Percentiles rank a stretch among this genome's conserved stretches.
Evolutionary conservation across 192 early-diverging fungal species (phyloP).

Genomic region (Entrophospora sp.): DNA sequence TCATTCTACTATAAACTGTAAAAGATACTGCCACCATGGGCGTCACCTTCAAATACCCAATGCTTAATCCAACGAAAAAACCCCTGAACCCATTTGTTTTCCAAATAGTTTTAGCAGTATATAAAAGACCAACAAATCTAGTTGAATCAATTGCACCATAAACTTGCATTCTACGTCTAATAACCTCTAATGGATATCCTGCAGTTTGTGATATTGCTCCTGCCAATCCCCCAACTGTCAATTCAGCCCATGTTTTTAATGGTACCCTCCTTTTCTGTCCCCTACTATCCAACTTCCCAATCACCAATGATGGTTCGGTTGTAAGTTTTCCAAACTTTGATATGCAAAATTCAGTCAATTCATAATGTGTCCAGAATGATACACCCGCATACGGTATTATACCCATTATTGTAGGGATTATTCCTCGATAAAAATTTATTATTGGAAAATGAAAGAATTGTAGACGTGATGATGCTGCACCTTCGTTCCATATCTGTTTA

Average conservation of each 20-base stretch:
- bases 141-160: constrained; percentile 52
- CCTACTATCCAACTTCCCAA: constrained; percentile 24
- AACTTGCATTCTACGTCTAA: constrained; percentile 80
- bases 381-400: constrained; percentile 97
- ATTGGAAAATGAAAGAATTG: constrained; percentile 31
- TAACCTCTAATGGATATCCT: constrained; percentile 89
- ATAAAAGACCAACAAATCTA: constrained; percentile 39
- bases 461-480: constrained; percentile 39
- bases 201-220: constrained; percentile 78
- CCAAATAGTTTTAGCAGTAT: constrained; percentile 60
- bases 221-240: constrained; percentile 72
- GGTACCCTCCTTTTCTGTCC: constrained; percentile 38
- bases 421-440: constrained; percentile 93
- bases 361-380: constrained; percentile 86
- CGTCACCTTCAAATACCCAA: constrained; percentile 92
- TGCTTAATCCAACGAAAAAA: constrained; percentile 94
- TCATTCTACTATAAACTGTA: constrained; percentile 78
- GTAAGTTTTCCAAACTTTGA: constrained; percentile 28
- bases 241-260: constrained; percentile 67
- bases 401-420: constrained; percentile 77
- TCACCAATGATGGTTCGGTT: constrained; percentile 16
- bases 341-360: constrained; percentile 52
- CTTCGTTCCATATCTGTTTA: constrained; percentile 69
- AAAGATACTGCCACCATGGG: constrained; percentile 90
- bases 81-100: constrained; percentile 60